phyloP scores from a whole-genome alignment of 176 grass and related monocot species.

The Triticum timopheevii region DNA sequence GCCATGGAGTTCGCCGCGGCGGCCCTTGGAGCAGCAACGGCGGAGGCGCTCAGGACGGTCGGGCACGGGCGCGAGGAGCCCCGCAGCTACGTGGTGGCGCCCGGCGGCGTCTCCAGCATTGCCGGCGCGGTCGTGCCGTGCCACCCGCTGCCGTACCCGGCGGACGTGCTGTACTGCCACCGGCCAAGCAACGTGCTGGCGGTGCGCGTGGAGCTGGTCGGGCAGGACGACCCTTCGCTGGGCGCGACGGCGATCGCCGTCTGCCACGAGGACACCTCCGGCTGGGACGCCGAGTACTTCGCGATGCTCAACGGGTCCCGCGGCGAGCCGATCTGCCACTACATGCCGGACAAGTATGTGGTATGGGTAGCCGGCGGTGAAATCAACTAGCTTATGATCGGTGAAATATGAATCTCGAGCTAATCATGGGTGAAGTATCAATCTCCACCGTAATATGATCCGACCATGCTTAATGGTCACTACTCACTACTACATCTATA shows the following conservation, averaged over 20 bases:
- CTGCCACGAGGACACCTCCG: not conserved
- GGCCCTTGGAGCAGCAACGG: not conserved
- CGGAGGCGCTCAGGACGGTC: not conserved
- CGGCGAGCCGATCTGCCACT: not conserved
- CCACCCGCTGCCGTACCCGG: not conserved
- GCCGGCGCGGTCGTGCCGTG: not conserved
- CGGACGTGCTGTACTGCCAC: not conserved
- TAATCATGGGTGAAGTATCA: no score
- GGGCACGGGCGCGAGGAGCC: not conserved
- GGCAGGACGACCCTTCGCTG: not conserved
- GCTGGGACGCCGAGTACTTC: not conserved
- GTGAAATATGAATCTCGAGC: no score
- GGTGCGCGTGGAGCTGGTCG: not conserved
- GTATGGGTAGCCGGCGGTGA: not conserved
- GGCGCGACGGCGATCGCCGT: not conserved
- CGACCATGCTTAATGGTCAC: no score
- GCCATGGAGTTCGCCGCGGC: not conserved
- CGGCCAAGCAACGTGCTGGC: not conserved
- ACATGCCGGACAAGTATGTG: not conserved
- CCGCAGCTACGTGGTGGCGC: not conserved
- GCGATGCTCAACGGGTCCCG: not conserved
- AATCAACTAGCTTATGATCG: not conserved
- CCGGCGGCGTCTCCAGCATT: not conserved
- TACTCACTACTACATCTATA: no score
- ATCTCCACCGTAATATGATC: no score